Evolutionary conservation across 768 basidiomycete genomes (phyloP).

Genomic region (Paxillus ammoniavirescens): DNA sequence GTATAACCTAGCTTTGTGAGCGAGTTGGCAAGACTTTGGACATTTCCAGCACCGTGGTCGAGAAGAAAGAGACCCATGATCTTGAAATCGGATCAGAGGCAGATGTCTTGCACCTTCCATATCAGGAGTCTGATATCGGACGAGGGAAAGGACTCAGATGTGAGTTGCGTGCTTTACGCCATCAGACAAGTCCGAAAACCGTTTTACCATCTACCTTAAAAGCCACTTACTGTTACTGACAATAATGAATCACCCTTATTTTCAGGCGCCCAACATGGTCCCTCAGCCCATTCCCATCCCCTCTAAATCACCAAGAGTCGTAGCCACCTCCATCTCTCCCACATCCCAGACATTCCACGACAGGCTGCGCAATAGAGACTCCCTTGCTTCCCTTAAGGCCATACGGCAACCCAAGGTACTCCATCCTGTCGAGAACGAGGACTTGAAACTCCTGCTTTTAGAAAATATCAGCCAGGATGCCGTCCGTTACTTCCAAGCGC

Average conservation of each 20-base stretch:
- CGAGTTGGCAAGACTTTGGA: slow-evolving; percentile 91
- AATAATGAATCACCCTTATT: slow-evolving; percentile 13
- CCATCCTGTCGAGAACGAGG: slow-evolving; percentile 80
- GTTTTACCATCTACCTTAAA: slow-evolving; percentile 8
- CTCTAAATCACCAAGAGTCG: slow-evolving; percentile 26
- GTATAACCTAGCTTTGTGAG: slow-evolving; percentile 78
- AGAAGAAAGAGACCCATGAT: slow-evolving; percentile 77
- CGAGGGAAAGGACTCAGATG: not conserved
- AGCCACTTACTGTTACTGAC: not conserved
- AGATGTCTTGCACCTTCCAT: no score
- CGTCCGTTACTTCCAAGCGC: slow-evolving; percentile 69
- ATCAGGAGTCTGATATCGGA: not conserved
- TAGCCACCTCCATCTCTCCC: slow-evolving; percentile 58
- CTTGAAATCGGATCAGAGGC: not conserved
- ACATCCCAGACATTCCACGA: slow-evolving; percentile 43
- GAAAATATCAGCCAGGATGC: slow-evolving; percentile 96
- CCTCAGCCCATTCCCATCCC: slow-evolving; percentile 45
- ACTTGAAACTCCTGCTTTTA: slow-evolving; percentile 78
- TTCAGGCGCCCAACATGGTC: slow-evolving; percentile 39
- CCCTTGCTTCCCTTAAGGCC: slow-evolving; percentile 28
- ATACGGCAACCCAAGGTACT: slow-evolving; percentile 66
- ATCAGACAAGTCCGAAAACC: not conserved
- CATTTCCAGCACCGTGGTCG: slow-evolving; percentile 96
- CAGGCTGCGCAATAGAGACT: slow-evolving; percentile 40
- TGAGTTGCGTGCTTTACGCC: not conserved